Evolutionary conservation across 2,329 filamentous ascomycete species (phyloP), one percentile per base, ranked within the genome.

Genomic region (Cytospora piceicola): DNA sequence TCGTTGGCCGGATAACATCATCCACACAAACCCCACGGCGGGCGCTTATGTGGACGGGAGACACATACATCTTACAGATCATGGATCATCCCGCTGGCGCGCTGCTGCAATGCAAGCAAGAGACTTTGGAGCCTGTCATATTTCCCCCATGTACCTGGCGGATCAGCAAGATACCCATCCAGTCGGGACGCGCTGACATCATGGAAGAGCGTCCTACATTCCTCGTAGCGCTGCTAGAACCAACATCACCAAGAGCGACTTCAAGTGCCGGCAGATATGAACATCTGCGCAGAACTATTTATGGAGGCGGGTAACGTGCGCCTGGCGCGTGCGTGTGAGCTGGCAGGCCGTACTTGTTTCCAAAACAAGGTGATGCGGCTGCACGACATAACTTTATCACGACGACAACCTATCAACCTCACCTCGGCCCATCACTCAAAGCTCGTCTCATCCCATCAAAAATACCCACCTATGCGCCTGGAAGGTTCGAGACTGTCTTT

Each of bases 321-420:
- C 42, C 46, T 57, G 49, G 52, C 52, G 60, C 53, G 42, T 42
- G 29, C 11, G 57, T 49, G 29, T 58, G 52, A 32, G 36, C 39
- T 54, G 46, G 54, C 56, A 11, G 39, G 27, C 36, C 24, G 7
- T 46, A 29, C 51, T n/a, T 29, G 64, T 53, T 58, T 58, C 67
- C 65, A 68, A 63, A 67, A 66, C 58, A 67, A 68, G 67, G 60
- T 58, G 64, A 65, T 66, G 68, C 67, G 68, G 64, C 65, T 69
- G 67, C 68, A 66, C 51, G 53, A 58, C 60, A 63, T 64, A 64
- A 63, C 65, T 67, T 69, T 68, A 69, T 69, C 64, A 57, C 64
- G 63, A 70, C 67, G 67, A 69, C 69, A 63, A 61, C 49, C 61
- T 61, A 57, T 42, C 29, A 49, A 29, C 56, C 55, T 55, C 34